Percentiles rank a stretch among this genome's conserved stretches.
Evolutionary conservation across 2,329 filamentous ascomycete species (phyloP).

Genomic region (Alternaria hordeiaustralica): DNA sequence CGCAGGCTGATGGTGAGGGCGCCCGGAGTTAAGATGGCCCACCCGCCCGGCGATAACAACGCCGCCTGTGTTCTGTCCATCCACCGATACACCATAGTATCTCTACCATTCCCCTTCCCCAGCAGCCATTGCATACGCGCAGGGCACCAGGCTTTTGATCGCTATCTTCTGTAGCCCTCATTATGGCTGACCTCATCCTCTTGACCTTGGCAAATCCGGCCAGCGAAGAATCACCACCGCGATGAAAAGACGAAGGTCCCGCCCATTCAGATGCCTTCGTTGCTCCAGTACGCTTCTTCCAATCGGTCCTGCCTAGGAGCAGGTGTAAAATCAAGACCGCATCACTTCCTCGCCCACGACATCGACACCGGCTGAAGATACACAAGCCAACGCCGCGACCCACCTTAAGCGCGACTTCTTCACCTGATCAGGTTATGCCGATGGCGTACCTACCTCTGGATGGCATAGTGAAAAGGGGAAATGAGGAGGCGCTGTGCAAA

Average conservation of each 20-base stretch:
- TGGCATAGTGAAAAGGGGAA: neutral
- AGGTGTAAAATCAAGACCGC: neutral
- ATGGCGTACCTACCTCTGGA: neutral
- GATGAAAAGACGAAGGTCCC: neutral
- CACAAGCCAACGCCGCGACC: neutral
- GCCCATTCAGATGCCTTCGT: neutral
- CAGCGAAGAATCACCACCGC: neutral
- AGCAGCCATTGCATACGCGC: neutral
- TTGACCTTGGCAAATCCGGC: neutral
- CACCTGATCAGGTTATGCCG: neutral
- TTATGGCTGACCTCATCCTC: neutral
- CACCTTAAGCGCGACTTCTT: neutral
- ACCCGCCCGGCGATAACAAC: neutral
- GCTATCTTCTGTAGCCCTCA: neutral
- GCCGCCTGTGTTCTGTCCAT: neutral
- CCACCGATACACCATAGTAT: neutral
- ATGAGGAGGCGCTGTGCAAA: neutral
- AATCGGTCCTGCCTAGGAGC: neutral
- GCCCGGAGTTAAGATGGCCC: neutral
- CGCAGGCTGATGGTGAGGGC: neutral
- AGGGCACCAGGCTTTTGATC: accelerated
- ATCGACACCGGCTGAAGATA: neutral
- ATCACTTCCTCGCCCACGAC: neutral
- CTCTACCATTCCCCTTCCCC: neutral
- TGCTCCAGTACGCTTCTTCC: neutral